Conservation (phyloP, 768 basidiomycete genomes). For the Russula dissimulans region DNA sequence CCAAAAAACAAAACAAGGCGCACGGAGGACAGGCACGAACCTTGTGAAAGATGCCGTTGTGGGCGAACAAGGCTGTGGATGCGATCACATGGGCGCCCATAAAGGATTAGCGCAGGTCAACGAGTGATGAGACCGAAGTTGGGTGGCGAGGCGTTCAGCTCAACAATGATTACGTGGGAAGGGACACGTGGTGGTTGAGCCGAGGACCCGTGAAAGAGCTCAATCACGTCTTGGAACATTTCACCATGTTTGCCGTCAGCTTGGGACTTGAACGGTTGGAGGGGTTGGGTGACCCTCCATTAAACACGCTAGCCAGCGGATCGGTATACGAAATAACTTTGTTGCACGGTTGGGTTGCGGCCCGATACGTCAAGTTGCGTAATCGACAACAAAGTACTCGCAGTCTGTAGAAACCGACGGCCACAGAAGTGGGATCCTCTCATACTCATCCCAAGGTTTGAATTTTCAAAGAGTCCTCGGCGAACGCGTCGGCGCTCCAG, state of each 20-base stretch:
- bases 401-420: background rate
- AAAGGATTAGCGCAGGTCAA: conserved; percentile 11
- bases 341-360: background rate
- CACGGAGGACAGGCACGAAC: conserved; percentile 12
- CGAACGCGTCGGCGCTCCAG: conserved; percentile 15
- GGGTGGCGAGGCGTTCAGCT: conserved; percentile 7
- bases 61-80: conserved; percentile 6
- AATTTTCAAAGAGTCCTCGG: background rate
- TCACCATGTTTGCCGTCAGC: background rate
- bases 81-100: conserved; percentile 17
- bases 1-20: conserved; percentile 1
- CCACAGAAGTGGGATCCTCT: background rate
- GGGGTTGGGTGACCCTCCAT: background rate
- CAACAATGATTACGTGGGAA: conserved; percentile 10
- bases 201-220: background rate
- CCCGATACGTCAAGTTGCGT: background rate
- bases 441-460: conserved; percentile 1
- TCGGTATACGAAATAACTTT: background rate
- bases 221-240: background rate
- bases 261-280: too few relatives aligned
- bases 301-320: background rate
- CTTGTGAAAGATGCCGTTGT: conserved; percentile 15
- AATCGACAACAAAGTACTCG: background rate
- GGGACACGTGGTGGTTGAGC: conserved; percentile 2
- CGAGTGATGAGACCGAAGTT: conserved; percentile 1